phyloP scores from a whole-genome alignment of 345 rosid genomes.

The Angophora floribunda region DNA sequence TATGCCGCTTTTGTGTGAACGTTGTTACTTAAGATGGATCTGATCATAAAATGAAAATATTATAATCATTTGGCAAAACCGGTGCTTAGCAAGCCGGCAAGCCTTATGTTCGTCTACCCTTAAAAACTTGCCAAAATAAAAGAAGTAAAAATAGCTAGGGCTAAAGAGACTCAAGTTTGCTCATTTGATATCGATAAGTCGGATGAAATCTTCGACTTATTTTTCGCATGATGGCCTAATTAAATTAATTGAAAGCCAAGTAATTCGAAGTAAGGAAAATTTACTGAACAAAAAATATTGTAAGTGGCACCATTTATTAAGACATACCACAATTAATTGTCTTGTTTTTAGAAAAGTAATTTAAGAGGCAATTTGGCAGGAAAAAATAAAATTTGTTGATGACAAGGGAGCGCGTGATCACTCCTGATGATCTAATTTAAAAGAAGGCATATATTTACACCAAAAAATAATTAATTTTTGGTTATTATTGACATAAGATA shows the following conservation, averaged over 20 bases:
- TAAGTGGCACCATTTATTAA: neutral
- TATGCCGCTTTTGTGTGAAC: neutral
- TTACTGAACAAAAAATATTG: neutral
- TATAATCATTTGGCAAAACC: neutral
- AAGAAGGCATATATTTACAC: neutral
- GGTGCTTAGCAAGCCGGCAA: neutral
- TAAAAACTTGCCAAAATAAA: neutral
- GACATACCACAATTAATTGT: neutral
- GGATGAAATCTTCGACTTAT: neutral
- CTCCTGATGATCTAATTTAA: neutral
- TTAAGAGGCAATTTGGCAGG: neutral
- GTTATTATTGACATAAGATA: neutral
- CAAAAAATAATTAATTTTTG: neutral
- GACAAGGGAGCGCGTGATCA: neutral
- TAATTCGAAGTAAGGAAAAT: neutral
- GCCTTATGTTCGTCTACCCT: neutral
- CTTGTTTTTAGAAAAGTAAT: neutral
- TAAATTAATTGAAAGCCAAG: neutral
- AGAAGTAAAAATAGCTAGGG: neutral
- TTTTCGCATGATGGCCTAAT: neutral
- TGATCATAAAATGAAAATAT: neutral
- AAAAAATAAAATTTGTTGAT: neutral
- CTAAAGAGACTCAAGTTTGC: neutral
- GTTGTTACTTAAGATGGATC: neutral
- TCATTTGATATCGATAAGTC: neutral